Conservation (phyloP, 495 filamentous ascomycete genomes). For the Penicillium samsonianum region DNA sequence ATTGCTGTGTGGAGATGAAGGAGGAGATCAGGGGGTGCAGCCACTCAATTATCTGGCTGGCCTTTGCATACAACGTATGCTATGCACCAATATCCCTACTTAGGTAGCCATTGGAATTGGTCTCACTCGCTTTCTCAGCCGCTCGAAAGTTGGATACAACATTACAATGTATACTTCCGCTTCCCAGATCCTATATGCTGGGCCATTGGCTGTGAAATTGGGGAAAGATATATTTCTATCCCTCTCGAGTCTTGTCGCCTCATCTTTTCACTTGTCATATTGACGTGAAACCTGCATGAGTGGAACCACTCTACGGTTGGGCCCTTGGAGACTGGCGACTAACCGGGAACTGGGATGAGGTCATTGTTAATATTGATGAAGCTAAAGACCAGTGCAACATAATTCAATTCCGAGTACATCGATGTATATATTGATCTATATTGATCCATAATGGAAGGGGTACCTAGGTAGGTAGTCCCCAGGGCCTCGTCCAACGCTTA, state of each 20-base stretch:
- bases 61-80: not conserved
- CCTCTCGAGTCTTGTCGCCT: not conserved
- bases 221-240: not conserved
- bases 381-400: not conserved
- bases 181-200: not conserved
- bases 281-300: slow-evolving; percentile 14
- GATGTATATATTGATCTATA: not conserved
- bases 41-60: not conserved
- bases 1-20: not conserved
- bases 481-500: too few species aligned
- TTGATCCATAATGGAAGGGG: too few species aligned
- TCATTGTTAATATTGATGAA: not conserved
- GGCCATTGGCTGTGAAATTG: not conserved
- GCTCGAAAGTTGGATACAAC: not conserved
- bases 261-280: slow-evolving; percentile 8
- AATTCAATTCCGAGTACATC: not conserved
- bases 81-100: not conserved
- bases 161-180: not conserved
- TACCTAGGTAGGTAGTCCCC: too few species aligned
- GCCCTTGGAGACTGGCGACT: not conserved
- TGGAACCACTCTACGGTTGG: slow-evolving; percentile 7
- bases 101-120: not conserved
- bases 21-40: not conserved
- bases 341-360: slow-evolving; percentile 6
- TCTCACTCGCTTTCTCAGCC: not conserved